phyloP scores from a whole-genome alignment of 805 yeast genomes.

The Ogataea nakhonphanomensis region DNA sequence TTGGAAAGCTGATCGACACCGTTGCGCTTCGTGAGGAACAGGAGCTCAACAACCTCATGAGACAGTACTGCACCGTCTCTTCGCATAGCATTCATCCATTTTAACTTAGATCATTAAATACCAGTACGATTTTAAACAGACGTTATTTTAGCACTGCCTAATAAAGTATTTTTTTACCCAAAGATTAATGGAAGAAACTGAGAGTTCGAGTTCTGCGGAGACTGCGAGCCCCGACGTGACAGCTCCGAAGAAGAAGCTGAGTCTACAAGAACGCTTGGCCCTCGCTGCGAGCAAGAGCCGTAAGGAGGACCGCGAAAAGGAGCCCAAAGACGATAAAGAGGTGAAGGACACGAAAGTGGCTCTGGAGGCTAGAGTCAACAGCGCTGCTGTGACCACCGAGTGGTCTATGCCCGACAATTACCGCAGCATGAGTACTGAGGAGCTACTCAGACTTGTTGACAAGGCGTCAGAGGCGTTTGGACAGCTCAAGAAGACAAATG shows the following conservation, averaged over 20 bases:
- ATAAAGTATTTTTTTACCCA: background rate
- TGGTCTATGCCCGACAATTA: slow-evolving; percentile 16
- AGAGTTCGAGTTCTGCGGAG: background rate
- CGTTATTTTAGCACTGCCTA: slow-evolving; percentile 1
- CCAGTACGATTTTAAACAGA: too few species aligned
- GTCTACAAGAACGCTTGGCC: slow-evolving; percentile 83
- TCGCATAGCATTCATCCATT: slow-evolving; percentile 8
- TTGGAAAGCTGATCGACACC: slow-evolving; percentile 29
- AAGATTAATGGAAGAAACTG: slow-evolving; percentile 6
- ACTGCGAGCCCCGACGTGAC: slow-evolving; percentile 1
- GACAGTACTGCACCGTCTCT: slow-evolving; percentile 31
- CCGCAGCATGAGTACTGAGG: slow-evolving; percentile 12
- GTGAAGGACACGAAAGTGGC: background rate
- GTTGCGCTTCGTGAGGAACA: slow-evolving; percentile 34
- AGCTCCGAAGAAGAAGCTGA: slow-evolving; percentile 52
- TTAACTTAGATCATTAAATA: background rate
- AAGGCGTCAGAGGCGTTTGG: slow-evolving; percentile 3
- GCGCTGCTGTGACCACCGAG: background rate
- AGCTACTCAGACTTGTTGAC: slow-evolving; percentile 14
- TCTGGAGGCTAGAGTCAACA: background rate
- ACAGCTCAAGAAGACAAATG: slow-evolving; percentile 6
- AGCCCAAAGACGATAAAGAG: background rate
- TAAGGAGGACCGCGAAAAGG: slow-evolving; percentile 3
- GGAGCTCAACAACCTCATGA: slow-evolving; percentile 32
- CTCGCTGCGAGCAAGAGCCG: slow-evolving; percentile 59